Base-by-base conservation (phyloP, 2,329 filamentous ascomycete species). In the Stagonosporopsis vannaccii region DNA sequence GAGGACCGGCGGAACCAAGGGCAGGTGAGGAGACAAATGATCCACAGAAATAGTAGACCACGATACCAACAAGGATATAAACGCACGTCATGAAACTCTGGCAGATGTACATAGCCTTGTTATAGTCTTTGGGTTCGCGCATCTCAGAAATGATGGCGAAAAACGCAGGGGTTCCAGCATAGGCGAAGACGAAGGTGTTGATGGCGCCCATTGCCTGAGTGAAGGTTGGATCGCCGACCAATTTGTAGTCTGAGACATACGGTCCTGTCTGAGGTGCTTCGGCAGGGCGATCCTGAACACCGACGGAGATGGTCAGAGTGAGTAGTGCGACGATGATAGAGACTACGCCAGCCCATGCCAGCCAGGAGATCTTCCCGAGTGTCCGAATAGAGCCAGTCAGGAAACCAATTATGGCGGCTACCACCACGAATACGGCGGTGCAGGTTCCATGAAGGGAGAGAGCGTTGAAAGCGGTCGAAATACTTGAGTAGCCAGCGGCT, bases 101-200 rank as follows among this genome's bases (percentile, higher is more conserved):
- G 73, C 82, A 85, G 3, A 82, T 70, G 67, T 82, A 87, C 0
- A 88, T 76, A 0, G 86, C 81, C 68, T 87, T 87, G 60, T 80
- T 81, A 71, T 85, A 88, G 63, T 87, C 82, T 13, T 77, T 76
- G 0, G 86, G 86, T 25, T 79, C 56, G 36, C 76, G 78, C 85
- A 89, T 89, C 75, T 89, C 87, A 0, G 82, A 84, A 25, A 88
- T 87, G 50, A 89, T 83, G 3, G 85, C 84, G 2, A 88, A 74
- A 63, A 87, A 88, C 1, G 84, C 83, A 0, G 80, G 82, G 1
- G 85, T 86, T n/a, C 82, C 84, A 0, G 84, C 82, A 6, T 49
- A 49, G 6, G 79, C 81, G 3, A 83, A 84, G 47, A 84, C 81
- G 69, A 87, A 86, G 59, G 88, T 86, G 5, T 83, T 85, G 2